phyloP scores from a whole-genome alignment of 176 grass and related monocot species.

The Echinochloa phyllopogon region DNA sequence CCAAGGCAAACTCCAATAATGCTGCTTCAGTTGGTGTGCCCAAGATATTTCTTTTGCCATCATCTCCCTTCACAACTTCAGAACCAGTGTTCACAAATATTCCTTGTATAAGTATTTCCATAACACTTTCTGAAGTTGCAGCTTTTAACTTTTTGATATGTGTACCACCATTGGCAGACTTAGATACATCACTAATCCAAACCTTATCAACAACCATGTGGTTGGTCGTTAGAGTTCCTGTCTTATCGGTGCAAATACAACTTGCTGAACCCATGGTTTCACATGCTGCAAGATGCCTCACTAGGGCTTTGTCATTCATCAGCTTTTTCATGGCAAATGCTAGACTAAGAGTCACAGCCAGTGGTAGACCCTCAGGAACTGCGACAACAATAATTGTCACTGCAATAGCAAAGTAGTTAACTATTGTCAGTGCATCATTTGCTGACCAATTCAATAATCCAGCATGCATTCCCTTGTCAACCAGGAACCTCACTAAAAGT shows the following conservation, averaged over 20 bases:
- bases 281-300: slow-evolving; percentile 87
- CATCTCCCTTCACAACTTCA: slow-evolving; percentile 71
- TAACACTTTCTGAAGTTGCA: slow-evolving; percentile 56
- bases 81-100: slow-evolving; percentile 88
- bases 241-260: slow-evolving; percentile 96
- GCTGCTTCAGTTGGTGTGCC: slow-evolving; percentile 86
- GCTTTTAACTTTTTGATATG: slow-evolving; percentile 47
- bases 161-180: slow-evolving; percentile 47
- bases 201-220: slow-evolving; percentile 87
- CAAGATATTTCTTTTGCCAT: slow-evolving; percentile 66
- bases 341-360: slow-evolving; percentile 92
- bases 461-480: slow-evolving; percentile 55
- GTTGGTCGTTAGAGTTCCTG: slow-evolving; percentile 94
- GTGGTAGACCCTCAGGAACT: slow-evolving; percentile 86
- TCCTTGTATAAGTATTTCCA: slow-evolving; percentile 67
- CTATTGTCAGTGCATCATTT: slow-evolving; percentile 74
- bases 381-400: slow-evolving; percentile 92
- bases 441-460: slow-evolving; percentile 66
- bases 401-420: slow-evolving; percentile 86
- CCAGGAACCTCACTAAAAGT: slow-evolving; percentile 68
- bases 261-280: slow-evolving; percentile 96
- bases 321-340: slow-evolving; percentile 99
- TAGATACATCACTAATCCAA: slow-evolving; percentile 66
- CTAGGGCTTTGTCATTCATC: slow-evolving; percentile 85
- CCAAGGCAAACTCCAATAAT: slow-evolving; percentile 83